Evolutionary conservation across 805 yeast species (phyloP), one percentile per base, ranked within the genome.

Genomic region (Blastobotrys americana): DNA sequence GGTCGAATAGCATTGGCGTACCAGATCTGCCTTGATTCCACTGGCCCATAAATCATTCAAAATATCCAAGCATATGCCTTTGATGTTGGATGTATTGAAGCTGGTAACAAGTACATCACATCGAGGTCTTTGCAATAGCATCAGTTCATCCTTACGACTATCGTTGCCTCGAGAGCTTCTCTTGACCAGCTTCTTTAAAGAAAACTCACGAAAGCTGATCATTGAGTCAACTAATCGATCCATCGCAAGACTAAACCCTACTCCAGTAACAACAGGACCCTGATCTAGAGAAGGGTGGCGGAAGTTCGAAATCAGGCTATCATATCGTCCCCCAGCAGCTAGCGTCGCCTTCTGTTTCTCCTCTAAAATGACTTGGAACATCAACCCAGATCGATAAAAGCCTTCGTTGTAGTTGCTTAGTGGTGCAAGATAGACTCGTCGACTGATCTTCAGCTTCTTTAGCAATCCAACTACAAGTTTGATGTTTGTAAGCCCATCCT

Each of bases 281-380:
- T 54, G 52, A 37, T 64, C 64, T 16, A 64, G 51, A 6, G 76
- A 65, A 1, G 78, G 73, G 52, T 84, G 78, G 0, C 90, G 76
- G 48, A 87, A 72, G 15, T 80, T 71, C 2, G 77, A 68, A 10
- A 88, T 76, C 51, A 93, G 69, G 17, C 71, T 68, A 56, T 90
- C 97, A 58, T 88, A 93, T 44, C 99, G 70, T 2, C 99, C 99
- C 37, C 99, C 99, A 0, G 93, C 90, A 13, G 93, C 93, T 34
- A 93, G 68, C 25, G 82, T 70, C 4, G 51, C 43, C 16, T 47
- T 34, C 5, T 53, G 47, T 17, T 57, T 54, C 3, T 78, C 81
- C 44, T 85, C 83, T 51, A 78, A 75, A 1, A 87, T 75, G 0
- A 84, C 86, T 54, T 87, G 95, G 59, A 90, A 93, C 95, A 93